Base-by-base conservation (phyloP, 192 early-diverging fungal species). In the Mortierella claussenii region DNA sequence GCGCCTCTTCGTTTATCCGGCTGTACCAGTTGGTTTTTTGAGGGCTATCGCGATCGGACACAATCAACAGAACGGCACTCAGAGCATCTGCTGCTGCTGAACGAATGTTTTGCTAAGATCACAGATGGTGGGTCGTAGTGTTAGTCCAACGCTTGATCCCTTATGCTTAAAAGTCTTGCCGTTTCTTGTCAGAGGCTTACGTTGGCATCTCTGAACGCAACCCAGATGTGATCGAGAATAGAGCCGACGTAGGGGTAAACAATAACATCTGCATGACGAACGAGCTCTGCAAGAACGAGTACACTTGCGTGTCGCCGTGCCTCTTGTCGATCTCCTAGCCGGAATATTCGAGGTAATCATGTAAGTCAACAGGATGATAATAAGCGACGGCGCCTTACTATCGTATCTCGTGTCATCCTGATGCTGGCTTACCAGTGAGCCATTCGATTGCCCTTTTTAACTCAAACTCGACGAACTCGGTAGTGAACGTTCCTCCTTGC, bases 191-290 rank as follows among this genome's bases (percentile, higher is more conserved):
- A 1, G 28, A 42, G 2, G 6, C 66, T 55, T 60, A 89, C 81
- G 68, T 89, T 92, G 15, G 85, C 83, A 80, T 99, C 97, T 24
- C 91, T 73, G 64, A 98, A 80, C 12, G 91, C 92, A 20, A 90
- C 82, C 89, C 92, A 96, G 27, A 99, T 87, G 43, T 91, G 66
- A 13, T 96, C 92, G 24, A 99, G 71, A 26, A 97, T 93, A 45
- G 87, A 91, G 4, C 86, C 81, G 8, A 96, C 89, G 71, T 92
- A 92, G 17, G 87, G 83, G 63, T 93, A 96, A 18, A 97, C 87
- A 27, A 96, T 80, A 33, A 92, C 90, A 17, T 94, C 92, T 8
- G 94, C 89, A 61, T 91, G 92, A 32, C 85, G 65, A 4, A 91
- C 87, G 3, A 96, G 82, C 61, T 93, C 92, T 13, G 84, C 69